These are phyloP conservation scores for Lentinula sp. DNA, from an alignment of 768 basidiomycete species.

Conservation along the genomic window DNA sequence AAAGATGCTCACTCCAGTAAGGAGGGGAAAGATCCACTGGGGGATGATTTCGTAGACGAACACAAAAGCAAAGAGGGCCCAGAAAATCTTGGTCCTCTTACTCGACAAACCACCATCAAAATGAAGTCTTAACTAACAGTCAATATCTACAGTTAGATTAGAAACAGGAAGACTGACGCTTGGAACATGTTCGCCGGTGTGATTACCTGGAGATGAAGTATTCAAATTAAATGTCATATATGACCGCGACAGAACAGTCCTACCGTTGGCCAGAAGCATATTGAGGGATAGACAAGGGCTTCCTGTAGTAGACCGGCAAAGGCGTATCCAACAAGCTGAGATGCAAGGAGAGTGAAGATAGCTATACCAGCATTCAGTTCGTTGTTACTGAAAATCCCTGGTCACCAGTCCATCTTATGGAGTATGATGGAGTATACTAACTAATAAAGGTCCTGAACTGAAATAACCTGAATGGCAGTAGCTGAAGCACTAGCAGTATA, in stretches of 20 bases:
- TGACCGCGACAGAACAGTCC: not conserved
- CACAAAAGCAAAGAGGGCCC: conserved; percentile 26
- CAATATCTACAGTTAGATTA: not conserved
- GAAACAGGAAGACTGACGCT: not conserved
- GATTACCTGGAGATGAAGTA: conserved; percentile 5
- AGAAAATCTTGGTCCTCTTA: conserved; percentile 30
- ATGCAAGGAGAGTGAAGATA: conserved; percentile 21
- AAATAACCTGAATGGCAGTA: conserved; percentile 25
- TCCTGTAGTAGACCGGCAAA: conserved; percentile 21
- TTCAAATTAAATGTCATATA: not conserved
- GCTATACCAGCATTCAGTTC: conserved; percentile 19
- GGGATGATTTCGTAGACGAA: conserved; percentile 31
- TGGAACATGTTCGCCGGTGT: conserved; percentile 16
- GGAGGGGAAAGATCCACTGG: conserved; percentile 27
- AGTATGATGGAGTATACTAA: conserved; percentile 2
- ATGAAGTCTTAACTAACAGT: conserved; percentile 19
- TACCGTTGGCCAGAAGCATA: conserved; percentile 13
- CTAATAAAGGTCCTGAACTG: conserved; percentile 24
- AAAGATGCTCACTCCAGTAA: conserved; percentile 24
- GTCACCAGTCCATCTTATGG: not conserved
- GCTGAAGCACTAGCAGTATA: conserved; percentile 24
- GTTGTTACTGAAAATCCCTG: conserved; percentile 13
- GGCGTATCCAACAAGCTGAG: conserved; percentile 24
- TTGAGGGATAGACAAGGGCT: conserved; percentile 18
- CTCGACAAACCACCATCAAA: conserved; percentile 26